phyloP scores from a whole-genome alignment of 2,329 filamentous ascomycete genomes.

The Escovopsis sp. region DNA sequence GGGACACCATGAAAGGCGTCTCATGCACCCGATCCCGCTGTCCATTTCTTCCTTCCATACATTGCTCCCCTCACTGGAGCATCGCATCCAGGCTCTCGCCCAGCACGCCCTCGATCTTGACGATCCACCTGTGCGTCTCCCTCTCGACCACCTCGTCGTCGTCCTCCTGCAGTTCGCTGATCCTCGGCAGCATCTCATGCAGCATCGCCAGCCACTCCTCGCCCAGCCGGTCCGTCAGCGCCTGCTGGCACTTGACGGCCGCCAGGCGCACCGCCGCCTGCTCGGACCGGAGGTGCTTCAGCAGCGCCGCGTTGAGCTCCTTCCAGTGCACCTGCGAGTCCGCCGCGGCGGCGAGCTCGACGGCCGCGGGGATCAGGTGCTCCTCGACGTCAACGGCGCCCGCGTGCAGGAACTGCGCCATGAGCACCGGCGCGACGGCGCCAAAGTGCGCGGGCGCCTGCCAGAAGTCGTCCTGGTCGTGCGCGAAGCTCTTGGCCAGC shows the following conservation, averaged over 20 bases:
- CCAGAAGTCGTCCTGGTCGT: constrained; percentile 95
- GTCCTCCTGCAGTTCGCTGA: constrained; percentile 91
- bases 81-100: constrained; percentile 87
- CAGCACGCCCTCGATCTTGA: constrained; percentile 73
- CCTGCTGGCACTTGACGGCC: constrained; percentile 68
- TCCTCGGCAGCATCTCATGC: constrained; percentile 91
- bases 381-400: constrained; percentile 26
- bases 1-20: no score
- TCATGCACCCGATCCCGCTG: no score
- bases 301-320: constrained; percentile 63
- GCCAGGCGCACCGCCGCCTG: constrained; percentile 60
- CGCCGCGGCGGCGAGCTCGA: constrained; percentile 64
- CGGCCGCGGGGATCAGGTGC: constrained; percentile 58
- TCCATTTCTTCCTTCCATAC: no score
- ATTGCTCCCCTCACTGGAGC: constrained; percentile 50
- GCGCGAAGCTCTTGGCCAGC: constrained; percentile 61
- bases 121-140: constrained; percentile 82
- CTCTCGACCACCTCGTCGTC: constrained; percentile 87
- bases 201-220: constrained; percentile 88
- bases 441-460: constrained; percentile 79
- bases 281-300: constrained; percentile 65
- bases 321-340: constrained; percentile 85
- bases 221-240: constrained; percentile 63
- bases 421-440: constrained; percentile 53
- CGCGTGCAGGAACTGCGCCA: constrained; percentile 47